Base-by-base conservation (phyloP, 148 eudicot species). In the Oxyria digyna region DNA sequence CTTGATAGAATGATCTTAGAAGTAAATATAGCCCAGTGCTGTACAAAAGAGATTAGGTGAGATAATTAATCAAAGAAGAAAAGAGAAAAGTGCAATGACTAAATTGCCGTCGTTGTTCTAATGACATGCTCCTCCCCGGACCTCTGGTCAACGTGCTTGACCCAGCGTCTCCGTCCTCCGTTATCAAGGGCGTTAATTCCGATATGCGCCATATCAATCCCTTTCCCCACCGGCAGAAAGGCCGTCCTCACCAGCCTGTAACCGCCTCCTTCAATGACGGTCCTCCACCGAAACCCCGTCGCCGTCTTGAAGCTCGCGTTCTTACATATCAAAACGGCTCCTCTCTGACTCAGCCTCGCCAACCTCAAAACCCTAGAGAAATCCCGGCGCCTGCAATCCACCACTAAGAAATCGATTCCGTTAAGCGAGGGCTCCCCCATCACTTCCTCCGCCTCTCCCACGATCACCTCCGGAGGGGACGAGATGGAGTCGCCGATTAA, bases 41-140 rank as follows among this genome's bases (percentile, higher is more conserved):
- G 35, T 55, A 55, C 63, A 55, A 26, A 55, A 27, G 3, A 55
- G 32, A 55, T 55, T 20, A 20, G 27, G 62, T 54, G 14, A 54
- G 62, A 29, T 31, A 54, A 54, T n/a, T n/a, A 6, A 46, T 38
- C 41, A 4, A 45, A 45, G 3, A 46, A 46, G 9, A 46, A 46
- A n/a, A 0, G 23, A 46, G 31, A 24, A 31, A 13, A 57, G 6
- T 29, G 1, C 37, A 66, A 20, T 37, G 27, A 0, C 65, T 59
- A 59, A 32, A 66, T 27, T 38, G 43, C 69, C 42, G 45, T 41
- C 3, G 14, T 33, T 26, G 46, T 55, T 11, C 83, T 70, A 12
- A 80, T 54, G 42, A 83, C 29, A 33, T 80, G 78, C 69, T 83
- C 84, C 57, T 83, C 86, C 0, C 86, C 86, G 15, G 85, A 82